These are phyloP conservation scores for Psilocybe cubensis DNA, from an alignment of 768 basidiomycete genomes.

Conservation along the genomic window DNA sequence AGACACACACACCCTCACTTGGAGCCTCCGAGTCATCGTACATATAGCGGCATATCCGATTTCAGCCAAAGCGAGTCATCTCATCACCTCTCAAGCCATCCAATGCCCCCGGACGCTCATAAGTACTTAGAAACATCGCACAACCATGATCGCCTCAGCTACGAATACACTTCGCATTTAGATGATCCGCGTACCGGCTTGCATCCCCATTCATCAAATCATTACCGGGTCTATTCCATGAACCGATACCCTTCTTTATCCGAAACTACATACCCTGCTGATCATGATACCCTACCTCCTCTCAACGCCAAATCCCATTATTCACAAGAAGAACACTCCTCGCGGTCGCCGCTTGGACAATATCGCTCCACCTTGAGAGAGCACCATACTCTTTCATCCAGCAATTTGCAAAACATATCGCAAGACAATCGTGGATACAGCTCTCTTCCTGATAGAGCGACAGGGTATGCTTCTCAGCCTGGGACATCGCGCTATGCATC, in stretches of 20 bases:
- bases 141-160: neutral
- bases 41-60: neutral
- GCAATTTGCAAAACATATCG: neutral
- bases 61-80: neutral
- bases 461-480: neutral
- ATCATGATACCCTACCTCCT: neutral
- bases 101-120: neutral
- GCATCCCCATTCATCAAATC: neutral
- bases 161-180: neutral
- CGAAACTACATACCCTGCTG: constrained; percentile 5
- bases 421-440: neutral
- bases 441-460: neutral
- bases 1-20: neutral
- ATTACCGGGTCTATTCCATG: neutral
- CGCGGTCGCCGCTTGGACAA: neutral
- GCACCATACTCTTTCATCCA: neutral
- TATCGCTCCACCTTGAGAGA: neutral
- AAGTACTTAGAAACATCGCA: neutral
- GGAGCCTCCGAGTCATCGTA: neutral
- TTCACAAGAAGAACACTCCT: neutral
- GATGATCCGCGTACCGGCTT: neutral
- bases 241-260: constrained; percentile 1
- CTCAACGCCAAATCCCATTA: neutral
- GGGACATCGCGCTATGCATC: neutral
- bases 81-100: neutral